Evolutionary conservation across 495 filamentous ascomycete species (phyloP).

Genomic region (Podospora sp.): DNA sequence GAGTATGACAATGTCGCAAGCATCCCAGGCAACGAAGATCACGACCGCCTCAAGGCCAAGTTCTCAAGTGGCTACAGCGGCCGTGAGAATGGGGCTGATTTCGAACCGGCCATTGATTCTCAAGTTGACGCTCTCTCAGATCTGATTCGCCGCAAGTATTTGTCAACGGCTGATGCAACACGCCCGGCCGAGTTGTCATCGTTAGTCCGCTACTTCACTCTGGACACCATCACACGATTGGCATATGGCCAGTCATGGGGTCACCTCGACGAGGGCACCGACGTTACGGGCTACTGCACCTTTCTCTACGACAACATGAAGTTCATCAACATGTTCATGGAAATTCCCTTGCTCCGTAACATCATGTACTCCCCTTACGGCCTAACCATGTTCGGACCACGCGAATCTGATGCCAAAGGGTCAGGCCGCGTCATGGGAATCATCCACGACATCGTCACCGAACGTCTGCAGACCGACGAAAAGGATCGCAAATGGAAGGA

Average conservation of each 20-base stretch:
- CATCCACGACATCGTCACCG: slow-evolving; percentile 14
- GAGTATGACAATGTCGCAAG: slow-evolving; percentile 39
- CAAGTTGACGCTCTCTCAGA: slow-evolving; percentile 37
- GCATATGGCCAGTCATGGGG: slow-evolving; percentile 54
- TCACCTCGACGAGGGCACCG: slow-evolving; percentile 21
- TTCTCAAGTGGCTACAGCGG: slow-evolving; percentile 44
- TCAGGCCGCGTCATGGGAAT: slow-evolving; percentile 14
- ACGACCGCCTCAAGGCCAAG: slow-evolving; percentile 32
- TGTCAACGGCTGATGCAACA: slow-evolving; percentile 33
- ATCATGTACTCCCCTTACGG: slow-evolving; percentile 13
- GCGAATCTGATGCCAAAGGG: slow-evolving; percentile 13
- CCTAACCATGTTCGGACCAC: slow-evolving; percentile 3
- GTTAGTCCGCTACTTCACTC: slow-evolving; percentile 43
- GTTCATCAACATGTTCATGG: background rate
- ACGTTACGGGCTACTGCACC: slow-evolving; percentile 12
- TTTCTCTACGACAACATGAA: background rate
- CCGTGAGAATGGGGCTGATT: slow-evolving; percentile 34
- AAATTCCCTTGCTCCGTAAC: slow-evolving; percentile 11
- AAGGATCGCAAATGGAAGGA: slow-evolving; percentile 7
- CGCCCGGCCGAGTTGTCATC: slow-evolving; percentile 42
- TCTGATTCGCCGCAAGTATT: slow-evolving; percentile 43
- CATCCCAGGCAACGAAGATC: slow-evolving; percentile 30
- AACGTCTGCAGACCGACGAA: background rate
- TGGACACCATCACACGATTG: slow-evolving; percentile 50
- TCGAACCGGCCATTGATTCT: slow-evolving; percentile 34